phyloP scores from a whole-genome alignment of 257 asterid species.

The Henckelia pumila region DNA sequence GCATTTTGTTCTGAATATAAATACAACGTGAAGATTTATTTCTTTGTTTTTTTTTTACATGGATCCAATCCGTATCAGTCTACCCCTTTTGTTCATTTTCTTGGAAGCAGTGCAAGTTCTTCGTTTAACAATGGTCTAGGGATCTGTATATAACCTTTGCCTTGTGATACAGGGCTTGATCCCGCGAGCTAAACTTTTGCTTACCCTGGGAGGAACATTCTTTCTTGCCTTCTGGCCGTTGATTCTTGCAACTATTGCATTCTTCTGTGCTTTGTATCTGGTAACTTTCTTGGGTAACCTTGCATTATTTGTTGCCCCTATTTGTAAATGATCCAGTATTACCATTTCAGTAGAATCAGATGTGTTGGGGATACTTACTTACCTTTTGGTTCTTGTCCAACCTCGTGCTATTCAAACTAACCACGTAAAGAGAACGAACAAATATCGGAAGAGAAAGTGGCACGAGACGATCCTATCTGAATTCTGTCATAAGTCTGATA shows the following conservation, averaged over 20 bases:
- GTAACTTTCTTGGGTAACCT: constrained; percentile 37
- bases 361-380: not conserved
- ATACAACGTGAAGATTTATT: not conserved
- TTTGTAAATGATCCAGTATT: constrained; percentile 8
- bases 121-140: constrained; percentile 7
- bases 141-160: not conserved
- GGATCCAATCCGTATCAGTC: not conserved
- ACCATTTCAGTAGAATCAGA: constrained; percentile 3
- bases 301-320: constrained; percentile 8
- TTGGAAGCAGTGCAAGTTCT: not conserved
- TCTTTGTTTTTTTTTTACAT: not conserved
- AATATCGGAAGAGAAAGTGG: not conserved
- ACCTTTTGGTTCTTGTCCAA: not conserved
- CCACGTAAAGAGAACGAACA: not conserved
- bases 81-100: no score
- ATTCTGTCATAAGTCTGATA: no score
- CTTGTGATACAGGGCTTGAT: constrained; percentile 63
- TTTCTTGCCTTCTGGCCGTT: constrained; percentile 84
- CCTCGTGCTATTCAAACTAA: constrained; percentile 4
- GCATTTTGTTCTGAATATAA: not conserved
- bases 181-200: constrained; percentile 82
- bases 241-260: constrained; percentile 65
- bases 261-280: constrained; percentile 65
- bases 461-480: not conserved
- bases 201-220: constrained; percentile 90